Base-by-base conservation (phyloP, 2,329 filamentous ascomycete species). In the Pseudocercospora fuligena region DNA sequence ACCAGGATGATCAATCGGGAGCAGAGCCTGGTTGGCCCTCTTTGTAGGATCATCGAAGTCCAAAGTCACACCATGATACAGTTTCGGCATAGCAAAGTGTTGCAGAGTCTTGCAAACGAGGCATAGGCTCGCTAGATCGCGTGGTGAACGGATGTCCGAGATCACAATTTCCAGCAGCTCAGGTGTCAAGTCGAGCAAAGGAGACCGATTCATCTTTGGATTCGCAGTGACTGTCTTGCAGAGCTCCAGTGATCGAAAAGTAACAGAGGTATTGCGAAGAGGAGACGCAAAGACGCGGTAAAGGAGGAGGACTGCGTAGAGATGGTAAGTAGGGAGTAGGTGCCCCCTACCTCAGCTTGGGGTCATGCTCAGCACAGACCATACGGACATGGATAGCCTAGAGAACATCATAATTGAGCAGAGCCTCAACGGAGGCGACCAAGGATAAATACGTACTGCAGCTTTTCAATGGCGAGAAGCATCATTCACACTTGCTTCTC, bases 401-500 rank as follows among this genome's bases (percentile, higher is more conserved):
- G n/a, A 12, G 14, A 16, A 36, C 12, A 36, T 12, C 11, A 36
- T 36, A 36, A 36, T 16, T 36, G 33, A 36, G 33, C 33, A 36
- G 33, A 16, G 5, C 33, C 33, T 36, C 33, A 36, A 36, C 11
- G 12, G 16, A n/a, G 36, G n/a, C n/a, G n/a, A 40, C 16, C 3
- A n/a, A n/a, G n/a, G 16, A 40, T 14, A 40, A 1, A 40, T 40
- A 16, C 36, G 36, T n/a, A 40, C 14, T 40, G 36, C 3, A 40
- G 4, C 3, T 3, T 14, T 51, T 16, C 47, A 21, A 11, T 25
- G 25, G 14, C 19, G 19, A 16, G 23, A 11, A 51, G 5, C 2
- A 12, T 25, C 23, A n/a, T n/a, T 27, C 16, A 54, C 7, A 12
- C 21, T 36, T 72, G 60, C 23, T 54, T 70, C 69, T 83, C 82